Evolutionary conservation across 2,329 filamentous ascomycete species (phyloP).

Genomic region (Lecanosticta acicola): DNA sequence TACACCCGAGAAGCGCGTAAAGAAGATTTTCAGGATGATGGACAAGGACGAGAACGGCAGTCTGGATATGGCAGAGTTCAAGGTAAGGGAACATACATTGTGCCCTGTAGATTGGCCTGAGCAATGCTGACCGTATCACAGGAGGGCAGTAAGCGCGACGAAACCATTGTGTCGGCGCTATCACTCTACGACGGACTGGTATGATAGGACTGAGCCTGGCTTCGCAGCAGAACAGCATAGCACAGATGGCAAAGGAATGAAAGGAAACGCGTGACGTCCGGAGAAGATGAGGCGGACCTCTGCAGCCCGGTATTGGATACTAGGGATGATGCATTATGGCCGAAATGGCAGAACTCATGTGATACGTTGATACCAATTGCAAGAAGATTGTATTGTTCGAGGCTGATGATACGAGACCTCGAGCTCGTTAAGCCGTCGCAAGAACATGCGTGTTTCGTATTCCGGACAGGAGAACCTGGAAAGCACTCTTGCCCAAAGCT

Average conservation of each 20-base stretch:
- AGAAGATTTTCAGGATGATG: slow-evolving; percentile 99
- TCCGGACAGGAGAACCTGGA: too few relatives aligned
- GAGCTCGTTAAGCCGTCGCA: too few relatives aligned
- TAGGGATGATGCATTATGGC: not conserved
- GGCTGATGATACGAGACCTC: too few relatives aligned
- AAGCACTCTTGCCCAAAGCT: too few relatives aligned
- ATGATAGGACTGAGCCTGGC: slow-evolving; percentile 12
- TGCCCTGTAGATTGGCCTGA: not conserved
- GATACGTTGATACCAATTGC: not conserved
- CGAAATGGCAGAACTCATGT: not conserved
- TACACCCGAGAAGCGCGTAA: slow-evolving; percentile 95
- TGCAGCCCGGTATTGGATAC: not conserved
- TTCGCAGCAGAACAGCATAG: not conserved
- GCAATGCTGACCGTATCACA: slow-evolving; percentile 16
- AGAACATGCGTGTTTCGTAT: too few relatives aligned
- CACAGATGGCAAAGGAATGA: not conserved
- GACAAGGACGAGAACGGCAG: slow-evolving; percentile 99
- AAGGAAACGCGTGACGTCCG: not conserved
- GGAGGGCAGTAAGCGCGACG: slow-evolving; percentile 96
- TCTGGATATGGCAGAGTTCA: slow-evolving; percentile 96
- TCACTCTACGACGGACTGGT: slow-evolving; percentile 95
- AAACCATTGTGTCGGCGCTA: slow-evolving; percentile 95
- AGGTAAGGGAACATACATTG: slow-evolving; percentile 38
- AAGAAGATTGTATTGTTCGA: too few relatives aligned
- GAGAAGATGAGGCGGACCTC: not conserved